Percentiles rank a stretch among this genome's conserved stretches.
Conservation (phyloP, 2,329 filamentous ascomycete species). For the Cercospora nicotianae region DNA sequence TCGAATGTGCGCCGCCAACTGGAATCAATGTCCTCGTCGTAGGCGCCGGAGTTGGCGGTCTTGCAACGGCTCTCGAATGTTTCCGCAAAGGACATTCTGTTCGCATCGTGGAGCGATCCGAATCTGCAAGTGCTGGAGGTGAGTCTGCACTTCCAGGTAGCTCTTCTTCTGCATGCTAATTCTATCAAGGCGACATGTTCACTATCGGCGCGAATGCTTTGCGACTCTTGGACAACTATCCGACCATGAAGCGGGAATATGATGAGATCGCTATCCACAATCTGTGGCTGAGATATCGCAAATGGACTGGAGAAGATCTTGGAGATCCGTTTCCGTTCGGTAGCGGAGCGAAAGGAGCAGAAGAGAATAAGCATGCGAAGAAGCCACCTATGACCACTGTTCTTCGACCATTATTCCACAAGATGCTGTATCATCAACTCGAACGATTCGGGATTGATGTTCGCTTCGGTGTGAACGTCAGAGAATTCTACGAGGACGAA, state of each 20-base stretch:
- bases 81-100: conserved; percentile 30
- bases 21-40: conserved; percentile 29
- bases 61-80: conserved; percentile 30
- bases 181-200: conserved; percentile 25
- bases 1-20: conserved; percentile 16
- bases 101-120: conserved; percentile 24
- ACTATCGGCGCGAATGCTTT: conserved; percentile 45
- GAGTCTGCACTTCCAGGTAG: neutral
- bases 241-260: conserved; percentile 25
- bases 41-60: conserved; percentile 28
- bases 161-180: neutral
- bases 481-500: conserved; percentile 49
- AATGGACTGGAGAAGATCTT: conserved; percentile 26
- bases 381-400: conserved; percentile 26
- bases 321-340: conserved; percentile 20
- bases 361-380: conserved; percentile 14
- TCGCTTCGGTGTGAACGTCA: conserved; percentile 32
- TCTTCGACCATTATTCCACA: conserved; percentile 25
- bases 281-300: conserved; percentile 24
- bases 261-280: conserved; percentile 26
- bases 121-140: conserved; percentile 17
- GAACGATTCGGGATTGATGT: conserved; percentile 27
- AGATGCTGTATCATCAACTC: conserved; percentile 27
- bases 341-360: conserved; percentile 11
- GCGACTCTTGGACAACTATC: conserved; percentile 24